phyloP scores from a whole-genome alignment of 2,329 filamentous ascomycete genomes.

The Exophiala sideris region DNA sequence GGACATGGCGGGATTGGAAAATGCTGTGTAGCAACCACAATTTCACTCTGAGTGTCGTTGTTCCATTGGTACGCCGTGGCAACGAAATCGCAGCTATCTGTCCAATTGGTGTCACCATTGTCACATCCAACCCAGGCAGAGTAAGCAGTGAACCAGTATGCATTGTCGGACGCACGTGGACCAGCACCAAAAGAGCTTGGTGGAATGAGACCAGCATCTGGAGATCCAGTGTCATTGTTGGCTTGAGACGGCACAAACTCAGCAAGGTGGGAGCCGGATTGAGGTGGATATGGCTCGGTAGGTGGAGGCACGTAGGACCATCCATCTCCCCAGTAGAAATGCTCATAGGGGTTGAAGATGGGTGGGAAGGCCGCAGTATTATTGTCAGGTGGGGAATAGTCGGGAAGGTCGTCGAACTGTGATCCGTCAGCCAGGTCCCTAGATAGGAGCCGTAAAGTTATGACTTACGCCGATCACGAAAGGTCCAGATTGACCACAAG shows the following conservation, averaged over 20 bases:
- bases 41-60: conserved; percentile 33
- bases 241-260: conserved; percentile 44
- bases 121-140: conserved; percentile 49
- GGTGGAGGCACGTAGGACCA: conserved; percentile 48
- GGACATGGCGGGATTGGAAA: conserved; percentile 44
- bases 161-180: conserved; percentile 38
- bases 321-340: conserved; percentile 51
- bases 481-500: conserved; percentile 22
- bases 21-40: conserved; percentile 35
- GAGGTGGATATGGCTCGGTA: conserved; percentile 43
- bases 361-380: conserved; percentile 35
- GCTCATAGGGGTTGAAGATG: conserved; percentile 49
- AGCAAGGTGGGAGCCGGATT: conserved; percentile 22
- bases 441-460: not conserved
- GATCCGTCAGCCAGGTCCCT: not conserved
- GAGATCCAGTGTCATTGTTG: conserved; percentile 40
- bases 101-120: conserved; percentile 35
- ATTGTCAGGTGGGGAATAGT: conserved; percentile 27
- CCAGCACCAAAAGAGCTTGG: conserved; percentile 47
- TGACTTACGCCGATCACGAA: conserved; percentile 21
- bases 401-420: conserved; percentile 32
- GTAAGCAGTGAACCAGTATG: conserved; percentile 52
- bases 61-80: conserved; percentile 48
- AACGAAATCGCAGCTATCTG: conserved; percentile 39
- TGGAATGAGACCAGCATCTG: conserved; percentile 33